Conservation (phyloP, 108 stramenopile genomes). For the Cyclostephanos tholiformis region DNA sequence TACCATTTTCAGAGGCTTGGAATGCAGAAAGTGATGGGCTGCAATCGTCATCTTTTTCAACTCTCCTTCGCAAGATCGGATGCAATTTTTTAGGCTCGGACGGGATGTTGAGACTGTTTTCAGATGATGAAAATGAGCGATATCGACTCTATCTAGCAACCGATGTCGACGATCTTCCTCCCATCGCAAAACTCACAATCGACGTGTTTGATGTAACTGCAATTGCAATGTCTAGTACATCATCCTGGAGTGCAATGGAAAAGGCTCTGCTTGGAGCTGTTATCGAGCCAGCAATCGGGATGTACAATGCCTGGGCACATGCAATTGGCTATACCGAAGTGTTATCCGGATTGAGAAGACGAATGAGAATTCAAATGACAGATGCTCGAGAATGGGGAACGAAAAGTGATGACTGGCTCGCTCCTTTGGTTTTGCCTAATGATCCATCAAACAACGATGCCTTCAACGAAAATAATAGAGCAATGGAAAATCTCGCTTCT, state of each 20-base stretch:
- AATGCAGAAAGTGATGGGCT: slow-evolving; percentile 16
- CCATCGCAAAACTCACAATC: slow-evolving; percentile 67
- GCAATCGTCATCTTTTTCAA: slow-evolving; percentile 23
- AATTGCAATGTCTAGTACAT: slow-evolving; percentile 58
- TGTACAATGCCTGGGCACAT: slow-evolving; percentile 72
- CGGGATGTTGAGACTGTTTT: slow-evolving; percentile 15
- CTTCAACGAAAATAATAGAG: not conserved
- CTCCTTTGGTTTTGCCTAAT: slow-evolving; percentile 36
- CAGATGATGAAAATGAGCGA: not conserved
- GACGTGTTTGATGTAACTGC: slow-evolving; percentile 79
- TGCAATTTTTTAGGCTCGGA: slow-evolving; percentile 26
- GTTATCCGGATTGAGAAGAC: slow-evolving; percentile 61
- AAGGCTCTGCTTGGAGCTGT: slow-evolving; percentile 60
- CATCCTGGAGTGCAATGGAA: slow-evolving; percentile 66
- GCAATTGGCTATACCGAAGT: slow-evolving; percentile 82
- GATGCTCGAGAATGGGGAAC: slow-evolving; percentile 5
- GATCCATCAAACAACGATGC: not conserved
- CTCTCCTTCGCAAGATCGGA: slow-evolving; percentile 30
- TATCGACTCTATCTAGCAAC: slow-evolving; percentile 52
- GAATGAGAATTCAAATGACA: slow-evolving; percentile 53
- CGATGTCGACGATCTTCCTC: slow-evolving; percentile 75
- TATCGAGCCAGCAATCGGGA: slow-evolving; percentile 63
- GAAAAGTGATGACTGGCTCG: slow-evolving; percentile 31
- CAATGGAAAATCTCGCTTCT: slow-evolving; percentile 51
- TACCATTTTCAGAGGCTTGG: slow-evolving; percentile 47